Base-by-base conservation (phyloP, 2,329 filamentous ascomycete genomes). In the Scorias spongiosa region DNA sequence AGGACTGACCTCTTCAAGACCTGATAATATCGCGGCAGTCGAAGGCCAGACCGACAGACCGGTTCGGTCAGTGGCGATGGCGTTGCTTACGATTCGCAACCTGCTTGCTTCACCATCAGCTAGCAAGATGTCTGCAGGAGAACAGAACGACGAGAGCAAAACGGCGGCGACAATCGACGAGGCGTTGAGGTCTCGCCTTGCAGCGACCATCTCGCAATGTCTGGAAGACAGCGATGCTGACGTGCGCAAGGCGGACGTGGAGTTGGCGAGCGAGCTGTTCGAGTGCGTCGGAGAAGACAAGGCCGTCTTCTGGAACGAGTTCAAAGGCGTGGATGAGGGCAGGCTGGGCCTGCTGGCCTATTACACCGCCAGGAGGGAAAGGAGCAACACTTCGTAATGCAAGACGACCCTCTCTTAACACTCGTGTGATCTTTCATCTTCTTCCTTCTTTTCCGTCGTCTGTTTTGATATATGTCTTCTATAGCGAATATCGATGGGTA, bases 321-420 rank as follows among this genome's bases (percentile, higher is more conserved):
- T 87, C 46, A 50, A 51, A 47, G 66, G 65, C 1, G 70, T 83
- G 29, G 74, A 75, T 55, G 81, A 86, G 50, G 81, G 84, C 50
- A 76, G 81, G 17, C 76, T 85, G 66, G 86, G 80, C 51, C 61
- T 88, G 48, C 78, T 88, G 54, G 87, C 81, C 9, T 88, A 88
- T 58, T 88, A 87, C 60, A 80, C 87, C 55, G 82, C 83, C 36
- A 80, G 80, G 68, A 70, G 71, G 58, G 76, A 26, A 9, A 36
- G 12, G 32, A 36, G 32, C 32, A 15, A 34, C 32, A 15, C 20
- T 26, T 26, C 20, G 4, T 26, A 26, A 26, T 7, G 20, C 20
- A 26, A 26, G 20, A 26, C 20, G n/a, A n/a, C 20, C 7, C 20
- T 7, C 20, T 26, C 20, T 26, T 3, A 26, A 26, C 20, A 26